Percentiles rank a stretch among this genome's conserved stretches.
These are phyloP conservation scores for Globisporangium carolinianum DNA, from an alignment of 352 stramenopile species.

Conservation along the genomic window DNA sequence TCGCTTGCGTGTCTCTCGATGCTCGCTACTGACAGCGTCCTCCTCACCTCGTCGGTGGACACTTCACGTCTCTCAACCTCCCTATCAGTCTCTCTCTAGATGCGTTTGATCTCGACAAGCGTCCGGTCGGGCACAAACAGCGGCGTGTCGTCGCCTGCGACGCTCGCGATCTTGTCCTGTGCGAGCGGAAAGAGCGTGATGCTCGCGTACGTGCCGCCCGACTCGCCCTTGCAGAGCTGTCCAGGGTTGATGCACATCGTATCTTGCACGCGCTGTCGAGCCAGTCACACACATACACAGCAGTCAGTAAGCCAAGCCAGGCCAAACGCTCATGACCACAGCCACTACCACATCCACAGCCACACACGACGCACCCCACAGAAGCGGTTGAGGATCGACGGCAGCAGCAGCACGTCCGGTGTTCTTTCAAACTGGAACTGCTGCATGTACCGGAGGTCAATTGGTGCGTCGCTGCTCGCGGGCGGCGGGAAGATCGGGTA, in stretches of 20 bases:
- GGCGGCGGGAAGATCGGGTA: constrained; percentile 80
- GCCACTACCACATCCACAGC: constrained; percentile 12
- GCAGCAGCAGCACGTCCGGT: constrained; percentile 94
- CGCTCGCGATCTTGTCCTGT: constrained; percentile 61
- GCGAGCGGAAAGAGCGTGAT: constrained; percentile 89
- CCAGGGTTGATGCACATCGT: constrained; percentile 95
- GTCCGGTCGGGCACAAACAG: constrained; percentile 86
- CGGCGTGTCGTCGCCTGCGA: constrained; percentile 32
- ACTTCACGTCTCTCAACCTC: not conserved
- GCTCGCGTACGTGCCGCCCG: constrained; percentile 91
- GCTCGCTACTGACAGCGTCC: too few species aligned
- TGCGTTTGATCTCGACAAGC: constrained; percentile 89
- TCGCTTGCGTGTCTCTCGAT: too few species aligned
- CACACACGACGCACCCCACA: constrained; percentile 47
- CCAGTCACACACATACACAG: not conserved
- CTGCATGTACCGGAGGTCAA: constrained; percentile 91
- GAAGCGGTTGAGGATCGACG: constrained; percentile 91
- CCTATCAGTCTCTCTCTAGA: constrained; percentile 31
- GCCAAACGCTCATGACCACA: not conserved
- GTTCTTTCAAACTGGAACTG: constrained; percentile 89
- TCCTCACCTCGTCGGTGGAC: too few species aligned
- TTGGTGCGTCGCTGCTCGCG: constrained; percentile 53
- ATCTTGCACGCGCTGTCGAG: constrained; percentile 74
- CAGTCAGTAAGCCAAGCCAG: not conserved
- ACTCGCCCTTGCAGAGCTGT: constrained; percentile 89